Evolutionary conservation across 2,329 filamentous ascomycete genomes (phyloP).

Genomic region (Alternaria gansuensis): DNA sequence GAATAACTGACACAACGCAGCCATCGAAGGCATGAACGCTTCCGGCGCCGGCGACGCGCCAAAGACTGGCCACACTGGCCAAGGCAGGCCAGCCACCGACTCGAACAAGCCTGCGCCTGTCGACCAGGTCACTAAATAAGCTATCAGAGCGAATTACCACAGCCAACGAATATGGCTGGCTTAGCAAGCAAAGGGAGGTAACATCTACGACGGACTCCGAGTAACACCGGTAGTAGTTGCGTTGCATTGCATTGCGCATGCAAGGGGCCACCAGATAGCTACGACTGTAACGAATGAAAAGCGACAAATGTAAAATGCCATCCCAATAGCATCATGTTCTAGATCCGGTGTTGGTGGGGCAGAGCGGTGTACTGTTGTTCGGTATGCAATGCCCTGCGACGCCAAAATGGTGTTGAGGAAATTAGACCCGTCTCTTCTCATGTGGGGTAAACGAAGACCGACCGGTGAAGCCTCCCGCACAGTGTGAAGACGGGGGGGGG

Average conservation of each 20-base stretch:
- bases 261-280: conserved; percentile 5
- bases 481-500: not conserved
- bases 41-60: conserved; percentile 45
- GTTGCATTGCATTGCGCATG: conserved; percentile 6
- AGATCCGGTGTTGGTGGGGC: conserved; percentile 7
- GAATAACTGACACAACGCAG: conserved; percentile 19
- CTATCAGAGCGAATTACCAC: not conserved
- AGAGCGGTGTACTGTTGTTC: conserved; percentile 16
- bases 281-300: conserved; percentile 1
- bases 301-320: not conserved
- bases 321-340: conserved; percentile 3
- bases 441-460: conserved; percentile 1
- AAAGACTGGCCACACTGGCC: conserved; percentile 24
- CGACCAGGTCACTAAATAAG: conserved; percentile 35
- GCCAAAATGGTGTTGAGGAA: conserved; percentile 11
- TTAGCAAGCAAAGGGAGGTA: conserved; percentile 3
- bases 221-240: conserved; percentile 9
- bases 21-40: conserved; percentile 48
- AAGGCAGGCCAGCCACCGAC: conserved; percentile 27
- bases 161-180: not conserved
- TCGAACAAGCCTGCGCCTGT: conserved; percentile 33
- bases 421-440: not conserved
- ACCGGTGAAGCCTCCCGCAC: not conserved
- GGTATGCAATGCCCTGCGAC: conserved; percentile 11
- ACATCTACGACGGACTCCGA: conserved; percentile 5